Conservation (phyloP, 139 green algal genomes). For the Micractinium sp. region DNA sequence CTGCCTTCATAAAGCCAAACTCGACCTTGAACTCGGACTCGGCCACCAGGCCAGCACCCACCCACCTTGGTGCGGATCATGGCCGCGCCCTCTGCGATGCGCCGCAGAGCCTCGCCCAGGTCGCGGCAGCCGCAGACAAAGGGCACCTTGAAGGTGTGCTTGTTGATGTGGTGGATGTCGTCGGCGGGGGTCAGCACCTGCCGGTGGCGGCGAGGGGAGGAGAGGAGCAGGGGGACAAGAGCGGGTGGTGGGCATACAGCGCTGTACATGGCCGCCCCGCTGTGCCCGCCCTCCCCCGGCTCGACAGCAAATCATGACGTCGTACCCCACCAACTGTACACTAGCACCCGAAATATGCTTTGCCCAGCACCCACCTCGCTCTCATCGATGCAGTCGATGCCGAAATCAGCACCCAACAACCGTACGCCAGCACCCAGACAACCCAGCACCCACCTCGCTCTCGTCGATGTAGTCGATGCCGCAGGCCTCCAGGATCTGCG, state of each 20-base stretch:
- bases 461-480: slow-evolving; percentile 99
- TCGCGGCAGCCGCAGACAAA: slow-evolving; percentile 99
- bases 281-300: neutral
- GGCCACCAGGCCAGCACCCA: neutral
- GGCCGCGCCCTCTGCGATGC: slow-evolving; percentile 95
- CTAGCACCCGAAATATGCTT: neutral
- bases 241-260: neutral
- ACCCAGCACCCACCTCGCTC: slow-evolving; percentile 80
- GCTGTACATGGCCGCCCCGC: neutral
- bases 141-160: slow-evolving; percentile 99
- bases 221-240: neutral
- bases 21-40: neutral
- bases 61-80: slow-evolving; percentile 97
- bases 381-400: slow-evolving; percentile 99
- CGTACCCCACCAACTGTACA: neutral
- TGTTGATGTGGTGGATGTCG: slow-evolving; percentile 99
- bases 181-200: slow-evolving; percentile 98
- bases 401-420: neutral
- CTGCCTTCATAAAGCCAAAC: neutral
- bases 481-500: slow-evolving; percentile 97
- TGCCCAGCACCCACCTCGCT: slow-evolving; percentile 76
- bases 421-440: neutral
- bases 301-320: neutral
- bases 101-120: slow-evolving; percentile 96
- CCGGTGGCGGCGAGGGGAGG: neutral